Evolutionary conservation across 768 basidiomycete species (phyloP).

Genomic region (Suillus bovinus): DNA sequence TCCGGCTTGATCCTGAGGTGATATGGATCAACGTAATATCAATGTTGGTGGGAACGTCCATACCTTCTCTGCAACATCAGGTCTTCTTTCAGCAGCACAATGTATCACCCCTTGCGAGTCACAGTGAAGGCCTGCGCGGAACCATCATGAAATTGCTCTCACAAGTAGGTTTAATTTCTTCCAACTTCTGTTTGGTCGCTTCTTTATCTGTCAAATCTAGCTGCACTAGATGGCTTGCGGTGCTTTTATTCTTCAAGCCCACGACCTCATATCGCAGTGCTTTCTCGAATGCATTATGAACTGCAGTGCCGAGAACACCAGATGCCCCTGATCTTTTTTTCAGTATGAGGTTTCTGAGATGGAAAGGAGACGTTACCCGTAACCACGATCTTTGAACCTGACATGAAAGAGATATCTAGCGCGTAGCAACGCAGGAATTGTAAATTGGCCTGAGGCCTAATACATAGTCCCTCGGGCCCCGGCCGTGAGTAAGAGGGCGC

Average conservation of each 20-base stretch:
- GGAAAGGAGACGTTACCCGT: constrained; percentile 43
- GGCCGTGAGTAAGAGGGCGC: neutral
- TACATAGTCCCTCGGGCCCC: neutral
- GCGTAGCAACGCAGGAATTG: neutral
- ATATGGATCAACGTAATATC: neutral
- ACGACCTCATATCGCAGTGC: constrained; percentile 45
- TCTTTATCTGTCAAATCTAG: constrained; percentile 68
- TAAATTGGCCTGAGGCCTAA: no score
- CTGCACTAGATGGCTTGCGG: constrained; percentile 49
- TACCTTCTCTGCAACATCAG: constrained; percentile 91
- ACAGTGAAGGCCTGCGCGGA: constrained; percentile 6
- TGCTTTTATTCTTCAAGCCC: constrained; percentile 73
- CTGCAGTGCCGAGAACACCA: constrained; percentile 84
- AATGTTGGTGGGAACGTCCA: constrained; percentile 19
- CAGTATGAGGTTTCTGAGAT: neutral
- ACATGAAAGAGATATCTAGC: neutral
- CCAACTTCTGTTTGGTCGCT: constrained; percentile 56
- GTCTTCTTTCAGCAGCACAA: constrained; percentile 92
- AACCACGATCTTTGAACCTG: constrained; percentile 47
- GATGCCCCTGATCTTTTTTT: constrained; percentile 69
- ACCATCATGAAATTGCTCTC: constrained; percentile 30
- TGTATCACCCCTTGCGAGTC: constrained; percentile 75
- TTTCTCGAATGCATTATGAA: constrained; percentile 63
- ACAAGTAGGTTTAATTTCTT: constrained; percentile 69
- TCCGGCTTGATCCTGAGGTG: constrained; percentile 62